Evolutionary conservation across 192 early-diverging fungal genomes (phyloP), one percentile per base, ranked within the genome.

Genomic region (Umbelopsis isabellina): DNA sequence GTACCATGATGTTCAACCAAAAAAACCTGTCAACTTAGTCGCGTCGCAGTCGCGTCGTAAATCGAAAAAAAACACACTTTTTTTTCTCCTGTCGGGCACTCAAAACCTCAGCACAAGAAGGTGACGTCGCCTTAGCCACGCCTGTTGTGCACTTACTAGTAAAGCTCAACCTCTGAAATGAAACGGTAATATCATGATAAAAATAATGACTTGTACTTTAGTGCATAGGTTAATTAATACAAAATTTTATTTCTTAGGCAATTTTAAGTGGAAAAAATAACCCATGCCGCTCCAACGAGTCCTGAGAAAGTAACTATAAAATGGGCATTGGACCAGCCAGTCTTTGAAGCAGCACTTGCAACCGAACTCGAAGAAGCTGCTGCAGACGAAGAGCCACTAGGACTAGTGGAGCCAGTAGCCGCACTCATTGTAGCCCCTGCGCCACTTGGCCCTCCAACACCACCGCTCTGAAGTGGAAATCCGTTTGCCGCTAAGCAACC

Each of bases 401-500:
- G 12, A 49, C 18, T 10, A 58, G 55, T 25, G 4, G 55, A 53
- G 4, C 22, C 55, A 35, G 55, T 35, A 35, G 55, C 55, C 15
- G 27, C 55, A 13, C 55, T 61, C 2, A 61, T 35, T 8, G 55
- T 61, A 18, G 55, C 30, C 18, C 55, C 55, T 16, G 55, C 30
- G 13, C 13, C 30, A 61, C 55, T 61, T 35, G 55, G 55, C 18
- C 33, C 27, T 35, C 23, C 55, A 61, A 61, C 55, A 18, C 27
- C 55, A 35, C 55, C 55, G 33, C 55, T 61, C 33, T 61, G 55
- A 10, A 61, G 55, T 18, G 55, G 55, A 15, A 61, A 35, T 37
- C 55, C 55, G 15, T 61, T 61, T 25, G 55, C 21, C 7, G 55
- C 55, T 30, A 61, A 61, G 30, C 55, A 61, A n/a, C 55, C 55